Percentiles rank a stretch among this genome's conserved stretches.
Evolutionary conservation across 2,329 filamentous ascomycete species (phyloP).

Genomic region (Didymella segeticola): DNA sequence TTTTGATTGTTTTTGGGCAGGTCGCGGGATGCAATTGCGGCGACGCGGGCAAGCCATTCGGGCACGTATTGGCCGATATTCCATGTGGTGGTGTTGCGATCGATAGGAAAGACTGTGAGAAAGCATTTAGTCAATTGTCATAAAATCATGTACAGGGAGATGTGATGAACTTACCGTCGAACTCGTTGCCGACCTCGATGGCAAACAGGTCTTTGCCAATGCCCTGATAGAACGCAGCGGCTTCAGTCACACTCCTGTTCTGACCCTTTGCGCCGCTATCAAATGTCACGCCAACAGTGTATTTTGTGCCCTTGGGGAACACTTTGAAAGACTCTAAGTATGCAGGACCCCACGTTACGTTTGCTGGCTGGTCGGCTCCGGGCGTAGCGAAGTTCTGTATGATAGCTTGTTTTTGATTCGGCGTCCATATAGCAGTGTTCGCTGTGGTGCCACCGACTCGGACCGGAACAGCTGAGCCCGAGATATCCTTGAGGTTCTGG

Average conservation of each 20-base stretch:
- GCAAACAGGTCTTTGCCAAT: conserved; percentile 22
- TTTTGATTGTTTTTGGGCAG: conserved; percentile 6
- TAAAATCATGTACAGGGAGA: background rate
- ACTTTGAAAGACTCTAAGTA: conserved; percentile 29
- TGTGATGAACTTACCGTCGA: conserved; percentile 19
- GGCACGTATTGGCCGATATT: conserved; percentile 19
- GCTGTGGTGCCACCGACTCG: conserved; percentile 26
- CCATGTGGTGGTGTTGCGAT: conserved; percentile 23
- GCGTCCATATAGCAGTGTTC: conserved; percentile 22
- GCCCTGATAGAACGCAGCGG: conserved; percentile 19
- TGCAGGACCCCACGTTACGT: conserved; percentile 21
- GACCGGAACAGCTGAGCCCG: conserved; percentile 19
- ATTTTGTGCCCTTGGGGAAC: conserved; percentile 29
- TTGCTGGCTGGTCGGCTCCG: conserved; percentile 27
- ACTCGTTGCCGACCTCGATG: conserved; percentile 31
- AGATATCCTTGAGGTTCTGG: conserved; percentile 24
- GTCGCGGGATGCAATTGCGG: conserved; percentile 13
- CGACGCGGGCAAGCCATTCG: conserved; percentile 22
- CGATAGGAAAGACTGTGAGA: conserved; percentile 22
- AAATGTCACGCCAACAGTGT: conserved; percentile 29
- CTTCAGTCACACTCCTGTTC: conserved; percentile 17
- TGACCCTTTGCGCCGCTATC: conserved; percentile 21
- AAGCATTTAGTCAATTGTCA: background rate
- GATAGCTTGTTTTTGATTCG: conserved; percentile 22
- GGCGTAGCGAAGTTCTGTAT: conserved; percentile 25